Conservation (phyloP, 345 rosid species). For the Camelina hispida region DNA sequence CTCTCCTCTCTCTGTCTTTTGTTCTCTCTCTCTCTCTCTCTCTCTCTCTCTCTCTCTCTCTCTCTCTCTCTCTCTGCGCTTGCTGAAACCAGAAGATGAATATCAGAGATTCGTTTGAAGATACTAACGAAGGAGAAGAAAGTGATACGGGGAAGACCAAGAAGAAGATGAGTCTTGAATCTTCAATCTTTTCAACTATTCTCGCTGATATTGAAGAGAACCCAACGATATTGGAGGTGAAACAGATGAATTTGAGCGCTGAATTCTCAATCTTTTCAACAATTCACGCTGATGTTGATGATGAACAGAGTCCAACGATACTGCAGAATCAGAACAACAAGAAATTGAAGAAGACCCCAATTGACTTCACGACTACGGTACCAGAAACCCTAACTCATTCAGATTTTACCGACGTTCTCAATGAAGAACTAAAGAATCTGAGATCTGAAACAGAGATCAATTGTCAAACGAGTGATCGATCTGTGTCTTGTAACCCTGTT, state of each 20-base stretch:
- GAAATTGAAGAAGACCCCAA: conserved; percentile 5
- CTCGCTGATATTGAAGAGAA: conserved; percentile 22
- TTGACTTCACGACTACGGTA: conserved; percentile 31
- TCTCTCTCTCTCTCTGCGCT: neutral
- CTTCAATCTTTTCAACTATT: conserved; percentile 24
- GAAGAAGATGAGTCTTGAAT: conserved; percentile 1
- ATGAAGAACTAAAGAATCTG: conserved; percentile 24
- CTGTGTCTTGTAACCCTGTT: conserved; percentile 2
- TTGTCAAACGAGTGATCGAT: neutral
- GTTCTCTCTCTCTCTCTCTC: neutral
- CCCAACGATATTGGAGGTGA: conserved; percentile 12
- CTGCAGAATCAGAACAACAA: neutral
- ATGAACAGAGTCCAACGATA: conserved; percentile 4
- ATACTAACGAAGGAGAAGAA: conserved; percentile 22
- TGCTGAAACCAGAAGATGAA: conserved; percentile 19
- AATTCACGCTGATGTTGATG: neutral
- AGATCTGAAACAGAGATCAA: conserved; percentile 6
- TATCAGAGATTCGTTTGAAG: neutral
- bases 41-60: neutral
- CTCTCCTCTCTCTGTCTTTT: neutral
- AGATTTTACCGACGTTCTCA: neutral
- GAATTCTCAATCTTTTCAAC: conserved; percentile 6
- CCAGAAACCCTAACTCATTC: conserved; percentile 30
- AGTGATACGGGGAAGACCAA: neutral
- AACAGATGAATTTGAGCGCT: neutral